Evolutionary conservation across 305 asterid genomes (phyloP).

Genomic region (Fraxinus latifolia): DNA sequence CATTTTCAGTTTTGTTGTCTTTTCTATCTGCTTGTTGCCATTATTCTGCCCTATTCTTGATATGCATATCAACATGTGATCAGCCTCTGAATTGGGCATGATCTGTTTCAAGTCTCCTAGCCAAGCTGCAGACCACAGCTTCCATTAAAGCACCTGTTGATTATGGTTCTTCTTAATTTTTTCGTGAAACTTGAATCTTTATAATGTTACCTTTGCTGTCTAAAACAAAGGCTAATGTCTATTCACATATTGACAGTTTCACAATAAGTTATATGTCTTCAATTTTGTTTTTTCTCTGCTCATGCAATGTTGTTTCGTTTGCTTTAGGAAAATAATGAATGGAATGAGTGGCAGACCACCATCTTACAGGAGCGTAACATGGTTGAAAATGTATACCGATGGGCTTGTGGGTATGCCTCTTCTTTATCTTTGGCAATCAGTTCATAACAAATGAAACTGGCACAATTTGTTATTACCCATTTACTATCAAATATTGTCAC

Average conservation of each 20-base stretch:
- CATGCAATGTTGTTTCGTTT: constrained; percentile 14
- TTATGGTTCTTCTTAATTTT: neutral
- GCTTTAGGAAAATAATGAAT: constrained; percentile 69
- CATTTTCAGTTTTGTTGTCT: neutral
- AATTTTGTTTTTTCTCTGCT: neutral
- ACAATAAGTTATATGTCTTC: neutral
- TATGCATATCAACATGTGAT: neutral
- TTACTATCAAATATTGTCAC: neutral
- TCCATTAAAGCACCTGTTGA: neutral
- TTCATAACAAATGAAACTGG: constrained; percentile 9
- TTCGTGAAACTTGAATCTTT: constrained; percentile 7
- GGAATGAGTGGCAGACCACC: constrained; percentile 82
- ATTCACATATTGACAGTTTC: neutral
- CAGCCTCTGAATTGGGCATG: neutral
- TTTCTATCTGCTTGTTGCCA: neutral
- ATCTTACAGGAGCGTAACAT: constrained; percentile 79
- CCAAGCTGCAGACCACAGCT: neutral
- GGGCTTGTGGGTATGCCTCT: constrained; percentile 94
- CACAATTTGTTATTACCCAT: constrained; percentile 1
- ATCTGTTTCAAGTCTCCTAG: neutral
- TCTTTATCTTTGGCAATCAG: constrained; percentile 18
- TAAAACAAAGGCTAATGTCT: neutral
- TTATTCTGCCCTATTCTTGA: neutral
- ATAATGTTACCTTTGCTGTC: constrained; percentile 5
- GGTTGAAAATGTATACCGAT: constrained; percentile 73